These are phyloP conservation scores for Antitrichia curtipendula DNA, from an alignment of 225 moss, liverwort and hornwort genomes.

Conservation along the genomic window DNA sequence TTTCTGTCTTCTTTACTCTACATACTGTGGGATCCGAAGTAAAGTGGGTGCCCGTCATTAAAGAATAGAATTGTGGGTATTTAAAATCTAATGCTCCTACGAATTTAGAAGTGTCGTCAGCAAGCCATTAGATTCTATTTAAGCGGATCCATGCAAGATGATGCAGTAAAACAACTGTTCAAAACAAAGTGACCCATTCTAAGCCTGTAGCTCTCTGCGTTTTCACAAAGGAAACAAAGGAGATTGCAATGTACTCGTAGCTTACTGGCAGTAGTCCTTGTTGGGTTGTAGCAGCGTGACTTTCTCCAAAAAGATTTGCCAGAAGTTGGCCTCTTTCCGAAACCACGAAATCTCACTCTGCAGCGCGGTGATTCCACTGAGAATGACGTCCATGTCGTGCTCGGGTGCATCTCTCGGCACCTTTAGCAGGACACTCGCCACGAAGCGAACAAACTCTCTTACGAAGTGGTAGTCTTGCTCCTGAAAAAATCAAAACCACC, in stretches of 20 bases:
- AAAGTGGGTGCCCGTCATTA: neutral
- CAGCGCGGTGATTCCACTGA: constrained; percentile 49
- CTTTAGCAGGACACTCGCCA: constrained; percentile 53
- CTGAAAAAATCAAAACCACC: constrained; percentile 4
- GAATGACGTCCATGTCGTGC: constrained; percentile 48
- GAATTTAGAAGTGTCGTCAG: neutral
- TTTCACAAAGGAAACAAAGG: neutral
- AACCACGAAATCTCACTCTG: constrained; percentile 36
- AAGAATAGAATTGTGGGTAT: neutral
- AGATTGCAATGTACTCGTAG: neutral
- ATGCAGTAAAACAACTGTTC: neutral
- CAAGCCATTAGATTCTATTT: neutral
- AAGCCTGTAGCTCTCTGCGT: neutral
- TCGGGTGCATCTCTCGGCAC: constrained; percentile 44
- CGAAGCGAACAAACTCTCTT: constrained; percentile 56
- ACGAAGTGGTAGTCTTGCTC: constrained; percentile 79
- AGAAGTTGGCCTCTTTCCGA: constrained; percentile 37
- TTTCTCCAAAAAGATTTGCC: constrained; percentile 33
- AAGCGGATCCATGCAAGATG: neutral
- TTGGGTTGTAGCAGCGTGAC: constrained; percentile 3
- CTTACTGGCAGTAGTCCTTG: constrained; percentile 22
- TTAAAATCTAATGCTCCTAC: neutral
- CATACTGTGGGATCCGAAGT: neutral
- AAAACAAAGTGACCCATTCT: neutral
- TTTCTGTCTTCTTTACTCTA: neutral